Conservation (phyloP, 73 alveolate species). For the Paramecium caudatum region DNA sequence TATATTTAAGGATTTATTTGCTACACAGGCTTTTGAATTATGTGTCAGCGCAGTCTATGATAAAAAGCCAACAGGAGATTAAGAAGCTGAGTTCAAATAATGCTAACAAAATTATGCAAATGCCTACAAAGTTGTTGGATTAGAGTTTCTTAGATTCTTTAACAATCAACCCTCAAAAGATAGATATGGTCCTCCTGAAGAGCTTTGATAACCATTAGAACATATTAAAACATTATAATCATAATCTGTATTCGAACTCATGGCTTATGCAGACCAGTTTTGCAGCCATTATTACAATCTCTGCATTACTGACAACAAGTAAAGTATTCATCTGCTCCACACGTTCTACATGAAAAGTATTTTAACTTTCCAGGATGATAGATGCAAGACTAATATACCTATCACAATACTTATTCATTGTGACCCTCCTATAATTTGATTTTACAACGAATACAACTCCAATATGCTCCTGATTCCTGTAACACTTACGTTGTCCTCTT, state of each 20-base stretch:
- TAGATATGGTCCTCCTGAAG: conserved; percentile 53
- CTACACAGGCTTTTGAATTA: conserved; percentile 13
- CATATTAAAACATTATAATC: no score
- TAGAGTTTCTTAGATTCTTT: conserved; percentile 34
- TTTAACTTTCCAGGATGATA: conserved; percentile 82
- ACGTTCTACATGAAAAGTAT: conserved; percentile 82
- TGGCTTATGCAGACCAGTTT: conserved; percentile 59
- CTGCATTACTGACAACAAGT: conserved; percentile 79
- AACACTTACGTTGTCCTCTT: not conserved
- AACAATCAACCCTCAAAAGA: conserved; percentile 42
- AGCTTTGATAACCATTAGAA: no score
- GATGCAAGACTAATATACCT: conserved; percentile 30
- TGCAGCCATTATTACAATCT: conserved; percentile 79
- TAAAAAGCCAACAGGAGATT: conserved; percentile 29
- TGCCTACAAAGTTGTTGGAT: conserved; percentile 42
- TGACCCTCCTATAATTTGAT: conserved; percentile 13
- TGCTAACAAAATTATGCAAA: conserved; percentile 41
- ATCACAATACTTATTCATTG: not conserved
- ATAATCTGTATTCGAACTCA: no score
- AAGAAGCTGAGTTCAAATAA: conserved; percentile 35
- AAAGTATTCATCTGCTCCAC: conserved; percentile 82
- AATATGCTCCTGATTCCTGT: not conserved
- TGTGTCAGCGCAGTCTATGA: not conserved
- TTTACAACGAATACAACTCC: conserved; percentile 50
- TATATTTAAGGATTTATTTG: conserved; percentile 44